These are phyloP conservation scores for Lactuca sativa DNA, from an alignment of 129 eudicot genomes.

Conservation along the genomic window DNA sequence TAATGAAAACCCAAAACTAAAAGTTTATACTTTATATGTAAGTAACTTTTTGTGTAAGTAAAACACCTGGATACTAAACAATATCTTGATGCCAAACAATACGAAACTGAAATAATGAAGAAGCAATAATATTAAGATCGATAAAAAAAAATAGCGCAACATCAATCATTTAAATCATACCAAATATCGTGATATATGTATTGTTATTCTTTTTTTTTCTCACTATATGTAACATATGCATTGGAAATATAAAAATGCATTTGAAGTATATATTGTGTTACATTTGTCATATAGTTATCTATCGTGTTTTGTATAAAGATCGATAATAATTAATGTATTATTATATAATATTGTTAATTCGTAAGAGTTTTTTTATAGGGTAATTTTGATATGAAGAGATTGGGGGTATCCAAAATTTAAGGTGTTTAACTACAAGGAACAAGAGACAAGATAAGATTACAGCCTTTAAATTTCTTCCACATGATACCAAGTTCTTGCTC, in stretches of 20 bases:
- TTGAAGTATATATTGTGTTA: neutral
- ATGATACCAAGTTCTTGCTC: slow-evolving; percentile 13
- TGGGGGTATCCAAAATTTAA: slow-evolving; percentile 8
- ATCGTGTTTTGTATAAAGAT: neutral
- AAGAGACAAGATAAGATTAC: slow-evolving; percentile 17
- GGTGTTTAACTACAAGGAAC: slow-evolving; percentile 2
- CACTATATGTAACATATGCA: neutral
- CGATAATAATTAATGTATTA: neutral
- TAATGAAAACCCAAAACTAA: too few relatives aligned
- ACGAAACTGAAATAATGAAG: neutral
- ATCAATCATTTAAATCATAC: neutral
- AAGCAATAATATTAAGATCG: neutral
- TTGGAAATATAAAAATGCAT: too few relatives aligned
- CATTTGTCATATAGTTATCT: neutral
- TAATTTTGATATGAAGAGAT: slow-evolving; percentile 5
- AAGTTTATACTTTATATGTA: too few relatives aligned
- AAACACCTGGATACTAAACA: neutral
- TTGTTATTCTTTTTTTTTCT: neutral
- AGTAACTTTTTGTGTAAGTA: too few relatives aligned
- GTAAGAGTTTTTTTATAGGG: neutral
- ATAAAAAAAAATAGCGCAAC: too few relatives aligned
- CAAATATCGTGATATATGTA: neutral
- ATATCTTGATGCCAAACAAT: neutral
- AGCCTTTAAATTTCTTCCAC: slow-evolving; percentile 8
- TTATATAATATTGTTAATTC: neutral